Evolutionary conservation across 129 eudicot genomes (phyloP), one percentile per base, ranked within the genome.

Genomic region (Ambrosia trifida): DNA sequence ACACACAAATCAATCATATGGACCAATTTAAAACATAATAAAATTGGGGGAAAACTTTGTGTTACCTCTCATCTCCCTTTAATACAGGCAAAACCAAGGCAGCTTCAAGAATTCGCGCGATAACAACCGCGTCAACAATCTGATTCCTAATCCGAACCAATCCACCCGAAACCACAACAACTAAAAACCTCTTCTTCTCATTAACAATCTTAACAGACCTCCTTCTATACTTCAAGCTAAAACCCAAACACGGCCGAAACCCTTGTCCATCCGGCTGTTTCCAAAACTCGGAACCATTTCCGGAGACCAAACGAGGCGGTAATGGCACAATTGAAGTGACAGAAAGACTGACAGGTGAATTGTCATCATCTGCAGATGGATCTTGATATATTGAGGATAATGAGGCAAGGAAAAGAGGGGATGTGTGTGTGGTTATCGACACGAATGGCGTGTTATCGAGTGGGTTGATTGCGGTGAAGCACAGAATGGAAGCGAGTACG

Each of bases 71-170:
- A 45, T 89, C 94, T 43, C 83, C 83, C 44, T 84, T 76, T 44
- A 89, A 72, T 75, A 84, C 77, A 0, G 90, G 96, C 6, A 89
- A 81, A 53, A 89, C 96, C 77, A 89, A 14, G 11, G 87, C 82
- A 56, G 96, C 94, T 73, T 82, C 92, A 6, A 89, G 93, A 73
- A 89, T 76, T 38, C 96, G 79, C 0, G 96, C 90, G 5, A 86
- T 75, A 70, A 89, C 90, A 75, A 83, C 96, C 2, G 88, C 96
- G 67, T 89, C 96, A 57, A 87, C 79, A 67, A 89, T 87, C 84
- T 89, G 94, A 72, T 89, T 80, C 67, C 94, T 70, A 77, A 82
- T 85, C 69, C 82, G 85, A 59, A 84, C 80, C 72, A 89, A 78
- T 4, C 88, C 96, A 1, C 94, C 96, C 0, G 85, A 82, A 64